Evolutionary conservation across 768 basidiomycete species (phyloP), one percentile per base, ranked within the genome.

Genomic region (Tulasnella sp.): DNA sequence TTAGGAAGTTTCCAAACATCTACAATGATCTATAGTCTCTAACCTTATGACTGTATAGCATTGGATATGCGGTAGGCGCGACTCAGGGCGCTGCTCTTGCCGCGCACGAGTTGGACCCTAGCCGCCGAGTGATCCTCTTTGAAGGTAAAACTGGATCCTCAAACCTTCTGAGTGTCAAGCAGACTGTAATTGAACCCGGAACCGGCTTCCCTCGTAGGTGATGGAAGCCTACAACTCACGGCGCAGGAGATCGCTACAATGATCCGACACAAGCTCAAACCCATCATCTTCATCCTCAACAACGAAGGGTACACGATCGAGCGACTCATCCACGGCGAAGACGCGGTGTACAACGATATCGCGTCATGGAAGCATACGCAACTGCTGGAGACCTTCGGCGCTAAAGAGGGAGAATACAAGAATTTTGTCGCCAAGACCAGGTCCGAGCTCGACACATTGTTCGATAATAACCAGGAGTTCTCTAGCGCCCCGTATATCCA

Each of bases 281-380:
- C 75, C 1, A 70, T 70, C 56, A 68, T 68, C 48, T 49, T 71
- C 53, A 63, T 74, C 3, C 67, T 75, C 42, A 73, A 73, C 67
- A 74, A 73, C 65, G 71, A 74, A 53, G 51, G 65, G 7, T 72
- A 73, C 67, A 71, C 71, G 55, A 75, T 76, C 61, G 75, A 76
- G 63, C 65, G 71, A 12, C 38, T 55, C 42, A 55, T 55, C 53
- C 53, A 55, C n/a, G 53, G 53, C 53, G 41, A 24, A 24, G 45
- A 55, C 42, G 45, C 41, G 30, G 5, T 31, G 31, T 31, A 55
- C 41, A 55, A 74, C 64, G 69, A 74, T 53, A 74, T 76, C 58
- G 66, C 70, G 54, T 46, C 67, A 34, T 74, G 73, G 69, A 70
- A 73, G 63, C 34, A 38, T 15, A 38, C 34, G 7, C 34, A 38